These are phyloP conservation scores for Heliamphora pulchella DNA, from an alignment of 179 eudicot genomes.

Conservation along the genomic window DNA sequence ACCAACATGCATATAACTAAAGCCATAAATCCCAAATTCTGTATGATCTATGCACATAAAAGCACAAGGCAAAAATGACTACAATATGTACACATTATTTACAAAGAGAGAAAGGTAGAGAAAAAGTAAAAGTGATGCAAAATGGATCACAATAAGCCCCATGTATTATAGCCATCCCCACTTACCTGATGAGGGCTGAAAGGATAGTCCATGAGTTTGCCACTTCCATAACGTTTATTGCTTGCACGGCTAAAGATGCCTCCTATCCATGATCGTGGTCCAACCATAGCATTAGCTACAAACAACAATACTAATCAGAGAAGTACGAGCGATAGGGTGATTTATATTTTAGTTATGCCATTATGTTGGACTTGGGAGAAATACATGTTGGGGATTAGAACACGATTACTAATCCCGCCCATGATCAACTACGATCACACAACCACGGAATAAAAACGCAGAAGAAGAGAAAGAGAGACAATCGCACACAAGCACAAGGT, in stretches of 20 bases:
- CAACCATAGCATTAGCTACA: slow-evolving; percentile 93
- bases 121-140: neutral
- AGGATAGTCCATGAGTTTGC: slow-evolving; percentile 34
- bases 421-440: too few species aligned
- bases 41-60: neutral
- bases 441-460: too few species aligned
- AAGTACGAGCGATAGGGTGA: neutral
- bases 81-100: neutral
- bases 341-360: neutral
- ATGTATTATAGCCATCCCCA: neutral
- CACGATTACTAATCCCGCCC: too few species aligned
- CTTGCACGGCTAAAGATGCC: slow-evolving; percentile 67
- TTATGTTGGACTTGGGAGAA: neutral
- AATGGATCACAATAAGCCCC: neutral
- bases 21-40: neutral
- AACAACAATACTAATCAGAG: slow-evolving; percentile 24
- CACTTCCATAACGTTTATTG: slow-evolving; percentile 50
- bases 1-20: neutral
- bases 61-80: neutral
- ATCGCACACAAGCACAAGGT: too few species aligned
- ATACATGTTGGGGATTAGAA: too few species aligned
- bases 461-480: too few species aligned
- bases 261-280: slow-evolving; percentile 85
- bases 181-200: slow-evolving; percentile 63
- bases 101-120: neutral